A percentile compares a stretch with the other conserved stretches of the same genome.
These are phyloP conservation scores for Quercus cerris DNA, from an alignment of 306 rosid genomes.

Conservation along the genomic window DNA sequence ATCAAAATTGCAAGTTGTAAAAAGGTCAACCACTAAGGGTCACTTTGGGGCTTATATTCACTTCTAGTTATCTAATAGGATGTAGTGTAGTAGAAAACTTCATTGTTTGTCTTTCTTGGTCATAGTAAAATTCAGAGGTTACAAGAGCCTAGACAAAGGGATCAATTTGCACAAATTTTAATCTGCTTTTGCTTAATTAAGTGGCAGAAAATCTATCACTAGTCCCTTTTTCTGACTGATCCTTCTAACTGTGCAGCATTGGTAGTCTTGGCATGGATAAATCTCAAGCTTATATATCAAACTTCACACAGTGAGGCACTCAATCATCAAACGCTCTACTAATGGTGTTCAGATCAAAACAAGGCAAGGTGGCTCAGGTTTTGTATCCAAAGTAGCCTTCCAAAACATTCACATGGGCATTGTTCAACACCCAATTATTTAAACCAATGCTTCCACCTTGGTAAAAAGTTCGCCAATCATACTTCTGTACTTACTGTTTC, in stretches of 20 bases:
- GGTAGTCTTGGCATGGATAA: slow-evolving; percentile 42
- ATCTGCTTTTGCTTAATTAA: too few species aligned
- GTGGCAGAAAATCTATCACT: too few species aligned
- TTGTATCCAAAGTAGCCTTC: slow-evolving; percentile 32
- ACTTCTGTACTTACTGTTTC: slow-evolving; percentile 45
- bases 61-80: neutral
- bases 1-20: too few species aligned
- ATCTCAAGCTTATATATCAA: slow-evolving; percentile 39
- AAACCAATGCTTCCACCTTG: slow-evolving; percentile 51
- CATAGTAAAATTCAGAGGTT: too few species aligned
- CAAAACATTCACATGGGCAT: slow-evolving; percentile 32
- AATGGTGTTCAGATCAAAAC: slow-evolving; percentile 51
- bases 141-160: too few species aligned
- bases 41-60: too few species aligned
- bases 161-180: too few species aligned
- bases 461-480: slow-evolving; percentile 43
- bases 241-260: slow-evolving; percentile 1
- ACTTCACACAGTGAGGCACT: slow-evolving; percentile 27
- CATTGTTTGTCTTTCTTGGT: too few species aligned
- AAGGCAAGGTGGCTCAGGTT: slow-evolving; percentile 53
- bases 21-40: neutral
- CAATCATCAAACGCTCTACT: slow-evolving; percentile 35
- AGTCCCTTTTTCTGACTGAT: too few species aligned
- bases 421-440: slow-evolving; percentile 46
- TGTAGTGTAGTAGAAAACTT: too few species aligned